Percentiles rank a stretch among this genome's conserved stretches.
Conservation (phyloP, 1,139 yeast species). For the Hansenula lynferdii region DNA sequence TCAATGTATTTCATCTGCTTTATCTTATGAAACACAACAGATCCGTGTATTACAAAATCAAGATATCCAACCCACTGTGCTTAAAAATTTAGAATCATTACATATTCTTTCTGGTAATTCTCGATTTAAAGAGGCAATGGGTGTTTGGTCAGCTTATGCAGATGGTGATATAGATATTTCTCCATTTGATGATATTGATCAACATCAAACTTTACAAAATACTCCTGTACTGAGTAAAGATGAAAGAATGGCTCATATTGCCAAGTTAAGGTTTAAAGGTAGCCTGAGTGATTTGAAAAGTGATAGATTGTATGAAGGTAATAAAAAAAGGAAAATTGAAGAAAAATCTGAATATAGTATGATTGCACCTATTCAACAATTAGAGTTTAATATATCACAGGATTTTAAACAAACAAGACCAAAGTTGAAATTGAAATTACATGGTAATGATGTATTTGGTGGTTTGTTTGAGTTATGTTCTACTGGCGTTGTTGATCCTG, state of each 20-base stretch:
- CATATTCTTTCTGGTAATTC: slow-evolving; percentile 53
- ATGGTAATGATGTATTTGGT: slow-evolving; percentile 76
- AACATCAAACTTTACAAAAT: slow-evolving; percentile 21
- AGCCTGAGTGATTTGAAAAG: slow-evolving; percentile 33
- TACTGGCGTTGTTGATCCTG: slow-evolving; percentile 45
- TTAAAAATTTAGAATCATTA: slow-evolving; percentile 34
- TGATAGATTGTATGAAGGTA: slow-evolving; percentile 34
- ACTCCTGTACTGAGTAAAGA: slow-evolving; percentile 12
- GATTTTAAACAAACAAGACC: slow-evolving; percentile 21
- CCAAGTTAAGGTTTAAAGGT: slow-evolving; percentile 55
- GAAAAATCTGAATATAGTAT: slow-evolving; percentile 37
- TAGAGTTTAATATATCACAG: slow-evolving; percentile 37
- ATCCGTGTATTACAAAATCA: no score
- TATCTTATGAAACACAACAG: no score
- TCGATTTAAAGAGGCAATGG: slow-evolving; percentile 53
- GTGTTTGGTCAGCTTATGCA: slow-evolving; percentile 70
- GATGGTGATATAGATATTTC: slow-evolving; percentile 56
- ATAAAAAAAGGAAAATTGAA: slow-evolving; percentile 19
- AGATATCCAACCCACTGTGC: no score
- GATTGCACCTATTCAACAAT: slow-evolving; percentile 49
- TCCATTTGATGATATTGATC: slow-evolving; percentile 42
- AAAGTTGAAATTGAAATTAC: slow-evolving; percentile 42
- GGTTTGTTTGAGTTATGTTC: slow-evolving; percentile 75
- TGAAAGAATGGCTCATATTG: slow-evolving; percentile 18
- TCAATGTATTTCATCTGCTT: no score